These are phyloP conservation scores for Rhizophora mangle DNA, from an alignment of 345 rosid genomes.

Conservation along the genomic window DNA sequence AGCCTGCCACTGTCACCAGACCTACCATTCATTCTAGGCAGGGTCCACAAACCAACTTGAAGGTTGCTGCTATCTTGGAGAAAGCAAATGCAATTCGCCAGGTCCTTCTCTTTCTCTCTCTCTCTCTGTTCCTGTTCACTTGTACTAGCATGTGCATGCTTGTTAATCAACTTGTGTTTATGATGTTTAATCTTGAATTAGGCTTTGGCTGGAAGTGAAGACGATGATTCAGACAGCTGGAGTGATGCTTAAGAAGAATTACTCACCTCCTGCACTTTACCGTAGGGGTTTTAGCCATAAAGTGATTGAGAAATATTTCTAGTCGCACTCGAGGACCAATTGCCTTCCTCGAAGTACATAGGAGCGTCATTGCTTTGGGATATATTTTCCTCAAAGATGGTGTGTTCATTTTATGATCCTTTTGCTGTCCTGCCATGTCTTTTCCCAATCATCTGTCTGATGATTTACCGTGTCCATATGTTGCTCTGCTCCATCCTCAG, in stretches of 20 bases:
- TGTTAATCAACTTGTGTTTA: background rate
- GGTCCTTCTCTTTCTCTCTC: conserved; percentile 45
- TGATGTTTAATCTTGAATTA: conserved; percentile 26
- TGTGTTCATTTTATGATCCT: background rate
- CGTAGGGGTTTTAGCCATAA: background rate
- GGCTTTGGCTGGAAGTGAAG: conserved; percentile 98
- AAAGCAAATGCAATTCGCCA: conserved; percentile 97
- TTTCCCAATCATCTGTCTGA: conserved; percentile 4
- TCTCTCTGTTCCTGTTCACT: background rate
- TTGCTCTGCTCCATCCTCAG: background rate
- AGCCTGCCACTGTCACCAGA: conserved; percentile 63
- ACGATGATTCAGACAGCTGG: conserved; percentile 85
- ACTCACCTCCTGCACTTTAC: background rate
- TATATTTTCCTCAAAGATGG: conserved; percentile 19
- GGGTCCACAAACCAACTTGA: conserved; percentile 87
- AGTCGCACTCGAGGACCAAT: conserved; percentile 1
- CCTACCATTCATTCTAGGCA: conserved; percentile 57
- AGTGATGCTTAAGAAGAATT: conserved; percentile 63
- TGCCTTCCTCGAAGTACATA: background rate
- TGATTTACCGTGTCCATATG: conserved; percentile 1
- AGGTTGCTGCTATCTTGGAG: conserved; percentile 96
- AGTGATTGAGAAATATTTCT: conserved; percentile 10
- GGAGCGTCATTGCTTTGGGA: conserved; percentile 11
- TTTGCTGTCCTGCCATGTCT: background rate
- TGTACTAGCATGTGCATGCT: background rate